A percentile compares a stretch with the other conserved stretches of the same genome.
These are phyloP conservation scores for Cucurbita ficifolia DNA, from an alignment of 306 rosid species.

Conservation along the genomic window DNA sequence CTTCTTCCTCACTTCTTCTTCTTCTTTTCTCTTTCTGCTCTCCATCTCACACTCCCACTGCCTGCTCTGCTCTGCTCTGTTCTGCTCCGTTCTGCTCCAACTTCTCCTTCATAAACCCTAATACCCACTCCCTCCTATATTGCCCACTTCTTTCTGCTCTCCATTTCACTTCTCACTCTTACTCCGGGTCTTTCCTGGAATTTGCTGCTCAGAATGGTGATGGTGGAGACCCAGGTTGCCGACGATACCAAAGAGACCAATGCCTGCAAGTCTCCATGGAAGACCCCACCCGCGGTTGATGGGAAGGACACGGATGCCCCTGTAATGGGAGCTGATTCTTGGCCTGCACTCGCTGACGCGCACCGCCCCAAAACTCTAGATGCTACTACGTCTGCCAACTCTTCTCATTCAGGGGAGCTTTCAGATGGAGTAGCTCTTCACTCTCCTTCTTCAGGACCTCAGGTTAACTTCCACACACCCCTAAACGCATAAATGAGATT, in stretches of 20 bases:
- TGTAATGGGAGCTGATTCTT: constrained; percentile 52
- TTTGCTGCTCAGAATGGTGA: constrained; percentile 32
- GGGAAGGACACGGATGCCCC: constrained; percentile 37
- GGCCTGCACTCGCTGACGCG: constrained; percentile 84
- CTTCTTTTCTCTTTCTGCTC: not conserved
- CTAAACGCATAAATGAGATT: not conserved
- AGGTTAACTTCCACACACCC: constrained; percentile 22
- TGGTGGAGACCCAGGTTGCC: constrained; percentile 53
- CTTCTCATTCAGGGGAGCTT: constrained; percentile 12
- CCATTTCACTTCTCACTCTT: too few species aligned
- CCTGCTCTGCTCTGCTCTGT: not conserved
- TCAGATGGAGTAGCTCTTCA: constrained; percentile 22
- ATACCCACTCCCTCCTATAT: not conserved
- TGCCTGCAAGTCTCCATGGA: constrained; percentile 83
- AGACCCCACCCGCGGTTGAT: constrained; percentile 30
- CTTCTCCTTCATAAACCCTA: constrained; percentile 30
- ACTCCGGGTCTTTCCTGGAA: not conserved
- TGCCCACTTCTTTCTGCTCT: not conserved
- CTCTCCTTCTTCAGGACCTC: constrained; percentile 25
- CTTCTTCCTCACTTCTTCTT: not conserved
- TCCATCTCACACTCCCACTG: not conserved
- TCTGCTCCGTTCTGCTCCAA: too few species aligned
- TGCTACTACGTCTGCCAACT: constrained; percentile 19
- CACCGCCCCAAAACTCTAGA: constrained; percentile 42
- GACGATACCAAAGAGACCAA: constrained; percentile 32